Evolutionary conservation across 306 rosid species (phyloP), one percentile per base, ranked within the genome.

Genomic region (Gleditsia sinensis): DNA sequence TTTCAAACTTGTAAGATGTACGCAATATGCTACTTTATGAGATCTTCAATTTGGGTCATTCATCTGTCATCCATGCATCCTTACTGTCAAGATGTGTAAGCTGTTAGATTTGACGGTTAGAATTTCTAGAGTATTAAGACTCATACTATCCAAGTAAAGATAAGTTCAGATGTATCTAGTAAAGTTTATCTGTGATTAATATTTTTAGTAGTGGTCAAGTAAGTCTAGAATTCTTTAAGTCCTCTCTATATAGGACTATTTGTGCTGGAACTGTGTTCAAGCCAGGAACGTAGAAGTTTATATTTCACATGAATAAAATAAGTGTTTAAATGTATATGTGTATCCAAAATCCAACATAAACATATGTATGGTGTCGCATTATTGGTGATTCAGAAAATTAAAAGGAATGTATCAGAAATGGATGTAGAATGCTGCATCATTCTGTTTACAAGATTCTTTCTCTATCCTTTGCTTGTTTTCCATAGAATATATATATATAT

Each of bases 1-100:
- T 59, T 60, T n/a, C 33, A 75, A 49, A 49, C 17, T 59, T 4
- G 20, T 51, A 12, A 80, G 51, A 21, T 61, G 40, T n/a, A n/a
- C 34, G 28, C 46, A 9, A 39, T 17, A 34, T 59, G 66, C 43
- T 30, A 30, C 20, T 56, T 59, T 32, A 9, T 60, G n/a, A 61
- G 67, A 58, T 32, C 36, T 69, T 60, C 34, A 12, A 11, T 68
- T 72, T 68, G 49, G 14, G 21, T 14, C 16, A 27, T 37, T 60
- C 33, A 49, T 39, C 58, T 60, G 59, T 53, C 21, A 7, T 42
- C 43, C 45, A 23, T 69, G 21, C 48, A 46, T 75, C 63, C 7
- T 40, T 32, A 34, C 54, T 51, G 60, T 33, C 14, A 74, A 39
- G 69, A 61, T 36, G 36, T 61, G 23, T 32, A 25, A 59, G 64